Percentiles rank a stretch among this genome's conserved stretches.
Evolutionary conservation across 75 land plant species (phyloP).

Genomic region (Cunninghamia lanceolata): DNA sequence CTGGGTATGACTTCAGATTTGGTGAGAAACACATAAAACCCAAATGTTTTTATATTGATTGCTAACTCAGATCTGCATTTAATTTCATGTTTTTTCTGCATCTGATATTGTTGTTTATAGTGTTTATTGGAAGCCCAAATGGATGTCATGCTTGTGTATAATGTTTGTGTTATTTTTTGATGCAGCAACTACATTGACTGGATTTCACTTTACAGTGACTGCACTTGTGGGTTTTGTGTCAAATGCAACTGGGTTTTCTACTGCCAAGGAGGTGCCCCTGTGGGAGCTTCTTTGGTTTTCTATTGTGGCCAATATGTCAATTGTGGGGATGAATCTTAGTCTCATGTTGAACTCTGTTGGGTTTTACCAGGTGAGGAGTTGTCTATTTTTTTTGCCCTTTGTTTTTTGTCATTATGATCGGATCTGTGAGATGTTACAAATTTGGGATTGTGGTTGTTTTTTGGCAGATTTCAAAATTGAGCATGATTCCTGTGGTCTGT

Average conservation of each 20-base stretch:
- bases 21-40: constrained; percentile 18
- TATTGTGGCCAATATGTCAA: constrained; percentile 54
- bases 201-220: constrained; percentile 54
- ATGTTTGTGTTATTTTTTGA: constrained; percentile 1
- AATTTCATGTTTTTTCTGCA: background rate
- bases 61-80: background rate
- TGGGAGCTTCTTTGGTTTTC: constrained; percentile 61
- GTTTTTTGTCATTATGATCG: background rate
- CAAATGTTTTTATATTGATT: background rate
- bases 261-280: constrained; percentile 36
- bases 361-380: constrained; percentile 50
- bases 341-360: constrained; percentile 73
- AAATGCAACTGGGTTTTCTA: constrained; percentile 26
- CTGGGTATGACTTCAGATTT: constrained; percentile 47
- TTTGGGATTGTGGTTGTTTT: background rate
- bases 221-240: constrained; percentile 41
- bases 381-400: background rate
- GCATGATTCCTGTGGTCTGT: constrained; percentile 68
- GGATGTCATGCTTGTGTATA: background rate
- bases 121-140: background rate
- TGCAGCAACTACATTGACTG: constrained; percentile 68
- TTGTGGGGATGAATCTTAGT: constrained; percentile 71
- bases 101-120: background rate
- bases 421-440: background rate
- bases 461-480: constrained; percentile 61